These are phyloP conservation scores for Cercospora zeina DNA, from an alignment of 2,329 filamentous ascomycete species.

Conservation along the genomic window DNA sequence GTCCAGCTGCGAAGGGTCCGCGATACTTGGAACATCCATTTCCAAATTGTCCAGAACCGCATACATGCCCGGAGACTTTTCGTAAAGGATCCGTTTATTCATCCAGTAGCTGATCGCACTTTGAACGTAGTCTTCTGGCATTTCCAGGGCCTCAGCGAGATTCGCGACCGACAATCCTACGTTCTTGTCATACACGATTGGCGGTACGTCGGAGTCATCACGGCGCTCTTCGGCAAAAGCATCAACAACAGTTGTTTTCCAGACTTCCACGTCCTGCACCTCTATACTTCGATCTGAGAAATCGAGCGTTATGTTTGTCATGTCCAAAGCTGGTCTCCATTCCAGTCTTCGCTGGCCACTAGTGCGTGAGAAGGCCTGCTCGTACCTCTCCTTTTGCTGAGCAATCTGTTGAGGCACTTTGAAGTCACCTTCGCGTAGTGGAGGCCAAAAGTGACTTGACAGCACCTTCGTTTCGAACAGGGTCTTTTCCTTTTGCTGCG, in stretches of 20 bases:
- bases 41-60: slow-evolving; percentile 67
- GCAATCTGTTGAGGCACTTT: slow-evolving; percentile 60
- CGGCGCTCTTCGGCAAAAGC: slow-evolving; percentile 60
- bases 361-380: slow-evolving; percentile 71
- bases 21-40: slow-evolving; percentile 33
- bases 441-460: slow-evolving; percentile 91
- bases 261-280: slow-evolving; percentile 71
- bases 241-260: slow-evolving; percentile 84
- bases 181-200: slow-evolving; percentile 18
- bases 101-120: slow-evolving; percentile 71
- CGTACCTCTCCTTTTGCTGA: slow-evolving; percentile 68
- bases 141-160: slow-evolving; percentile 60
- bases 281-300: slow-evolving; percentile 75
- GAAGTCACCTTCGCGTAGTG: slow-evolving; percentile 70
- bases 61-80: slow-evolving; percentile 56
- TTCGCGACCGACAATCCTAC: slow-evolving; percentile 43
- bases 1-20: slow-evolving; percentile 40
- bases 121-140: slow-evolving; percentile 71
- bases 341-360: slow-evolving; percentile 83
- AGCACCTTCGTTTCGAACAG: slow-evolving; percentile 64
- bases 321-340: slow-evolving; percentile 82
- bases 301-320: slow-evolving; percentile 71
- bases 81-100: slow-evolving; percentile 65
- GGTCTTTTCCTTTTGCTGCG: not conserved
- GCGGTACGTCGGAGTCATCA: slow-evolving; percentile 40